These are phyloP conservation scores for Thuja plicata DNA, from an alignment of 83 land plant genomes.

Conservation along the genomic window DNA sequence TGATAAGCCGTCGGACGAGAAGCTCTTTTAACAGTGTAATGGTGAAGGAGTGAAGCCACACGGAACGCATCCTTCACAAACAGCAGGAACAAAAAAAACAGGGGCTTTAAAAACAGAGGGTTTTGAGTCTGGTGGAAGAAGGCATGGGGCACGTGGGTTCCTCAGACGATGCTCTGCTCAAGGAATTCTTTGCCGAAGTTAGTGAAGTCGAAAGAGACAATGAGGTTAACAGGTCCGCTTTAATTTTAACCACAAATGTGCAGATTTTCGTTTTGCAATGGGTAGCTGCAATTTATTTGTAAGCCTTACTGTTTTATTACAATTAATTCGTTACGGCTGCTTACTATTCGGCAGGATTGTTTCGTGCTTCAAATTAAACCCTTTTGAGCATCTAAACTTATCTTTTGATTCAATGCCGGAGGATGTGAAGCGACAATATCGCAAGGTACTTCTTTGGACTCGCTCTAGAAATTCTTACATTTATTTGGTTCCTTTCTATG, in stretches of 20 bases:
- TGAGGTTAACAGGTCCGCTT: slow-evolving; percentile 75
- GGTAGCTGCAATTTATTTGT: neutral
- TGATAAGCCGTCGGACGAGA: too few relatives aligned
- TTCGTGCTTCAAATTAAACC: slow-evolving; percentile 94
- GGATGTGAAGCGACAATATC: slow-evolving; percentile 90
- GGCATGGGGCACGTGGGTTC: slow-evolving; percentile 23
- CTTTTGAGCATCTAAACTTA: slow-evolving; percentile 93
- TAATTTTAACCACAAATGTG: too few relatives aligned
- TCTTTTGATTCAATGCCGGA: slow-evolving; percentile 73
- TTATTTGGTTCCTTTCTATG: neutral
- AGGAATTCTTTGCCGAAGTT: slow-evolving; percentile 91
- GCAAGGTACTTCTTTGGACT: slow-evolving; percentile 54
- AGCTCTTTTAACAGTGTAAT: too few relatives aligned
- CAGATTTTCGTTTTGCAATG: neutral
- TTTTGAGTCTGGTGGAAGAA: slow-evolving; percentile 15
- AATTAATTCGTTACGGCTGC: neutral
- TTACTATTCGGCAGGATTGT: slow-evolving; percentile 56
- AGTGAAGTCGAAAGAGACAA: slow-evolving; percentile 97
- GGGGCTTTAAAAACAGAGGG: slow-evolving; percentile 1
- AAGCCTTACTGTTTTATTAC: neutral
- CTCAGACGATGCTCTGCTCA: slow-evolving; percentile 80
- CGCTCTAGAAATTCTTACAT: too few relatives aligned
- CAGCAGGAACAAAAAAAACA: neutral
- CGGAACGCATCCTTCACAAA: neutral
- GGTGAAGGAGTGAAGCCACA: too few relatives aligned